Base-by-base conservation (phyloP, 208 protist genomes). In the Porcisia deanei region DNA sequence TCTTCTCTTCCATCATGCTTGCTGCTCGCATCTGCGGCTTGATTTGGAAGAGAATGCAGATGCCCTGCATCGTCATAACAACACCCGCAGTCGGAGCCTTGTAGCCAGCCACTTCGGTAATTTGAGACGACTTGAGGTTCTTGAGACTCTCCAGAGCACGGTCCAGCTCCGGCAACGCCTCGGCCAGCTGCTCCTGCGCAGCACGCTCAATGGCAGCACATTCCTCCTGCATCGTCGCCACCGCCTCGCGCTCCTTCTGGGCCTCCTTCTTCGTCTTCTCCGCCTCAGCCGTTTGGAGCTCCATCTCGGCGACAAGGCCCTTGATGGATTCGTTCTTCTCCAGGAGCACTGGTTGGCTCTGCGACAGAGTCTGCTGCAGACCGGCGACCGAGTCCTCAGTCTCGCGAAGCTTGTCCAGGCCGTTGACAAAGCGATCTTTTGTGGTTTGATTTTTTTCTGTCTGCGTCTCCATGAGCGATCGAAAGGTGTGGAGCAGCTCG, bases 11-110 rank as follows among this genome's bases (percentile, higher is more conserved):
- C 92, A 99, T 97, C 37, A 98, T 94, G 80, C 90, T 99, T 47
- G 95, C 91, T 16, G 96, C 92, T 63, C 97, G 91, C 90, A 99
- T 98, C 58, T 97, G 88, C 22, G 99, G 91, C 78, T 97, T 97
- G 52, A 99, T 98, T 77, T 98, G 97, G 74, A 98, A 97, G 75
- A 99, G 88, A 77, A 99, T 99, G 84, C 97, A 99, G 72, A 99
- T 98, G 12, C 98, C 98, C 80, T 99, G 96, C 95, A 99, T 98
- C 16, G 99, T 99, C 87, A 99, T 94, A 53, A 98, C 90, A 0
- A 99, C 98, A 80, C 98, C 98, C 1, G 87, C 78, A 9, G 99
- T 99, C 2, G 99, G 99, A 10, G 90, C 91, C 77, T 97, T 95
- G 87, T 99, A 99, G 49, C 96, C 90, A 1, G 95, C 94, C 77